Evolutionary conservation across 176 grass and related monocot genomes (phyloP), one percentile per base, ranked within the genome.

Genomic region (Poa annua): DNA sequence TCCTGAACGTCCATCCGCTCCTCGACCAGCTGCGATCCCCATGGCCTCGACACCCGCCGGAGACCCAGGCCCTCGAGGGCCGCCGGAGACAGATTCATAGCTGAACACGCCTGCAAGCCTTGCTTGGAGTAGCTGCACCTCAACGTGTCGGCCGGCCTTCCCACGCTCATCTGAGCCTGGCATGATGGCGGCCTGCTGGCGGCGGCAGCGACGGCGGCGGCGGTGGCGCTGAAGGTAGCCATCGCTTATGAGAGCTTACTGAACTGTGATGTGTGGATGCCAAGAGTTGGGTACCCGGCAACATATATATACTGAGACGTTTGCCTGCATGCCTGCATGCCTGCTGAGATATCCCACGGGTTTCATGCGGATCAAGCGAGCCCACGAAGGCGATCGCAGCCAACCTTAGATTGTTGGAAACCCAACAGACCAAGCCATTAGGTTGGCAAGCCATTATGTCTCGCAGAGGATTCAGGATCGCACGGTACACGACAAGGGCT

Each of bases 41-140:
- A 20, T 11, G 38, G 53, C 53, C 53, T 55, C 1, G 53, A n/a
- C 53, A 55, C 53, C 19, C 7, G 53, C 53, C 53, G 65, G 35
- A 41, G 35, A n/a, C 53, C 53, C 20, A 55, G 7, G 6, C 53
- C 53, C 53, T 55, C 9, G 19, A 55, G 53, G 11, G 13, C 59
- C 59, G 11, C 24, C 59, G 59, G 59, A 29, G 59, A 62, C 4
- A 62, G 59, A 15, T 21, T 55, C 53, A 21, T 55, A 10, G 19
- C 20, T 20, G 53, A 55, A 55, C 53, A 55, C 8, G 19, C 53
- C 53, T 55, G 88, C 87, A 94, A 85, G 86, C 85, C 82, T 90
- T 88, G 79, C 85, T 55, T 55, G 19, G 55, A 59, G 55, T 59
- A 59, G 55, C 0, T 4, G 21, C 55, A 59, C 10, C 55, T 59